A percentile compares a stretch with the other conserved stretches of the same genome.
phyloP scores from a whole-genome alignment of 805 yeast species.

The Myxozyma mucilagina region DNA sequence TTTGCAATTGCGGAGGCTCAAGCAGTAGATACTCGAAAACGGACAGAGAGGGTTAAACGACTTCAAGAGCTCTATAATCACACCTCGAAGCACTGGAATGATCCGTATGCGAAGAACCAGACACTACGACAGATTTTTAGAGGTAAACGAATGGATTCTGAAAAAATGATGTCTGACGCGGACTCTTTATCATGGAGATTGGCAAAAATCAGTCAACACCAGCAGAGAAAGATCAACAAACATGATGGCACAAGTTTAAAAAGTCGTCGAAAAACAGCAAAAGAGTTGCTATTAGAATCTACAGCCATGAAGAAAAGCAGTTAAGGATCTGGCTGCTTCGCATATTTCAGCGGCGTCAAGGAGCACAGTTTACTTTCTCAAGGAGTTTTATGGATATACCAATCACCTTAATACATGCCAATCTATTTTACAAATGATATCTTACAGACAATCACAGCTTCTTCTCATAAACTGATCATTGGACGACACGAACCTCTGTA shows the following conservation, averaged over 20 bases:
- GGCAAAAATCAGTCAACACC: constrained; percentile 20
- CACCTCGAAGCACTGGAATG: constrained; percentile 34
- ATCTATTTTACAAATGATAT: not conserved
- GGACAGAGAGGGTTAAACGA: constrained; percentile 14
- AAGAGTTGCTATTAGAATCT: constrained; percentile 1
- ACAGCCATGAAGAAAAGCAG: not conserved
- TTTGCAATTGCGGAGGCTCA: constrained; percentile 32
- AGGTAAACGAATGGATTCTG: constrained; percentile 20
- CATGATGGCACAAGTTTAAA: not conserved
- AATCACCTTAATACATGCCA: not conserved
- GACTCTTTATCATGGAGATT: constrained; percentile 27
- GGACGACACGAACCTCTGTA: not conserved
- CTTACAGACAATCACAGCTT: not conserved
- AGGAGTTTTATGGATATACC: not conserved
- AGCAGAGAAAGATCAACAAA: constrained; percentile 23
- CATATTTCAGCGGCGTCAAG: not conserved
- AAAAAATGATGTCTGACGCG: constrained; percentile 14
- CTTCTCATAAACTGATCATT: not conserved
- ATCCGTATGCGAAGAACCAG: constrained; percentile 35
- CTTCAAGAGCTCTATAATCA: constrained; percentile 26
- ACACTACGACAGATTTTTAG: constrained; percentile 32
- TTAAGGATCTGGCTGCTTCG: not conserved
- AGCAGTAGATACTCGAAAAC: constrained; percentile 3
- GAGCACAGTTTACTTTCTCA: not conserved
- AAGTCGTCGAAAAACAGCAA: not conserved